Base-by-base conservation (phyloP, 2,329 filamentous ascomycete genomes). In the Blastomyces parvus region DNA sequence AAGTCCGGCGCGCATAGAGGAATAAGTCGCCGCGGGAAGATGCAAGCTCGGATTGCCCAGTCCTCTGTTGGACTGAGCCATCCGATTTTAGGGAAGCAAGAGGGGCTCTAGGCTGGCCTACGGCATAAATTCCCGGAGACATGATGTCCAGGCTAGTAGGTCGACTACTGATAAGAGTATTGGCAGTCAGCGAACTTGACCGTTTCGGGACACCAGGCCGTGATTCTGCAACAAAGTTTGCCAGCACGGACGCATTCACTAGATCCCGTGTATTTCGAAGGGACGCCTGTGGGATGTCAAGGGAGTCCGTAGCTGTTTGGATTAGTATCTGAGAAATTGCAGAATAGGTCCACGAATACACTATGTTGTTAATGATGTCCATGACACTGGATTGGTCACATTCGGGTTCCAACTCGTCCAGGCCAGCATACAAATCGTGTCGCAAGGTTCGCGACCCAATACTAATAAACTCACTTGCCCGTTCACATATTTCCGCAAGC, bases 401-500 rank as follows among this genome's bases (percentile, higher is more conserved):
- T 14, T 69, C 64, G 38, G 72, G 67, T 30, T 73, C 70, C 44
- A 76, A 74, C 3, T 80, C 73, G 17, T 76, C 73, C 62, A 87
- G 79, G 44, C 88, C 86, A n/a, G 83, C 80, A 57, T 85, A 77
- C 2, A 97, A 79, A 71, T 97, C 94, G 62, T 85, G 83, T 61
- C 91, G 85, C 78, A 97, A 86, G 27, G 91, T 85, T 61, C 89
- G 85, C 2, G 90, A 89, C 46, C 90, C 87, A 48, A 88, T 84
- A 0, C 90, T 88, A 46, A 97, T 88, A 69, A 97, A 97, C 66
- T 90, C 87, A 11, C 94, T 82, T 1, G 91, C 87, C 64, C 92
- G 84, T 65, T 86, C 86, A 72, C 91, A 96, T 36, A 97, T 85
- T 71, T 97, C 91, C 0, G 90, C 88, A n/a, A 97, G 82, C 66